A percentile compares a stretch with the other conserved stretches of the same genome.
phyloP scores from a whole-genome alignment of 441 rosid species.

The Dalechampia spathulata region DNA sequence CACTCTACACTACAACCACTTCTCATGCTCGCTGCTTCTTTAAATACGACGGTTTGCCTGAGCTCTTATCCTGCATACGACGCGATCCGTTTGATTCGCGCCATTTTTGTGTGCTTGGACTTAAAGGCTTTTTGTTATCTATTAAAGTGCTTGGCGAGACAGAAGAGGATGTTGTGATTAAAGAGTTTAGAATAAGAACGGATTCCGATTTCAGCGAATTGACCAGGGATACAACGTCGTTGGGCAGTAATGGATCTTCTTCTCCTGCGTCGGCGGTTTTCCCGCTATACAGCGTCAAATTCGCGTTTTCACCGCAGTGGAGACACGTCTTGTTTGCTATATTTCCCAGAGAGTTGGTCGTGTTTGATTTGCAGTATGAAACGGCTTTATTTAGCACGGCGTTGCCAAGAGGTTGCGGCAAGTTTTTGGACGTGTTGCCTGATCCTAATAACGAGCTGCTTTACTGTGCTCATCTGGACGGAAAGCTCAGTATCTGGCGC shows the following conservation, averaged over 20 bases:
- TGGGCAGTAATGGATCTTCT: constrained; percentile 27
- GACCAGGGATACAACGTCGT: constrained; percentile 39
- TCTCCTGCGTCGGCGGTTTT: constrained; percentile 74
- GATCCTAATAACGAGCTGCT: constrained; percentile 75
- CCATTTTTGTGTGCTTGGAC: constrained; percentile 69
- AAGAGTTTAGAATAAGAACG: constrained; percentile 50
- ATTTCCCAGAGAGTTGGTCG: constrained; percentile 86
- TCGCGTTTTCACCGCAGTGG: constrained; percentile 87
- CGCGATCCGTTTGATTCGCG: constrained; percentile 89
- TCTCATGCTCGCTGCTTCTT: constrained; percentile 42
- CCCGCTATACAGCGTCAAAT: constrained; percentile 54
- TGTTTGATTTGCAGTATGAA: constrained; percentile 84
- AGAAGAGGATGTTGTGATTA: constrained; percentile 53
- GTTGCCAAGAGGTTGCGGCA: constrained; percentile 80
- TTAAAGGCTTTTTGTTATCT: constrained; percentile 69
- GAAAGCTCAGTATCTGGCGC: constrained; percentile 89
- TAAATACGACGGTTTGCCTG: constrained; percentile 75
- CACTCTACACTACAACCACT: constrained; percentile 35
- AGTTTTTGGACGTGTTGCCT: constrained; percentile 78
- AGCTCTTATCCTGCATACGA: constrained; percentile 69
- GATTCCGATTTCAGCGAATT: constrained; percentile 64
- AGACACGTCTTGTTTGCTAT: constrained; percentile 66
- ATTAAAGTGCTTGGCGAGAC: constrained; percentile 57
- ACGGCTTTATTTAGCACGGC: constrained; percentile 49
- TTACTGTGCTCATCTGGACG: constrained; percentile 85